phyloP scores from a whole-genome alignment of 1,284 basidiomycete species.

The Pseudozyma pruni region DNA sequence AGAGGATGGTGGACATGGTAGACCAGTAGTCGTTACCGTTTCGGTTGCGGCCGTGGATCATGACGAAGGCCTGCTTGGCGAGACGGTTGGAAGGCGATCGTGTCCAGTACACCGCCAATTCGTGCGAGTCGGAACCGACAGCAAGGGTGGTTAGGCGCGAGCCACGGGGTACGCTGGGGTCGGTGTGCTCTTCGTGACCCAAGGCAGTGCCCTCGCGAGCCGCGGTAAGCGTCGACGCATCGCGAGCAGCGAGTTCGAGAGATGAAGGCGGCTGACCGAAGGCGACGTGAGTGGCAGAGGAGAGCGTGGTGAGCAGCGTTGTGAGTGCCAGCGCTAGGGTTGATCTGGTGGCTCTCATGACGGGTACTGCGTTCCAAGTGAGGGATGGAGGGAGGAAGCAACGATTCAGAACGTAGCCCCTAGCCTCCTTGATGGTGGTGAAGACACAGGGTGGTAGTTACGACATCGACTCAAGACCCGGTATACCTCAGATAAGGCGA shows the following conservation, averaged over 20 bases:
- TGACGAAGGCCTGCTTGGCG: constrained; percentile 60
- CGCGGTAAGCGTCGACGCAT: constrained; percentile 45
- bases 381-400: neutral
- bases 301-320: constrained; percentile 6
- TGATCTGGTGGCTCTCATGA: neutral
- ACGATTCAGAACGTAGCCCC: no score
- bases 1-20: constrained; percentile 54
- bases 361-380: neutral
- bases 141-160: constrained; percentile 38
- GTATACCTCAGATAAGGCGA: no score
- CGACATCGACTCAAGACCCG: no score
- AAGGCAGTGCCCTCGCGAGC: constrained; percentile 16
- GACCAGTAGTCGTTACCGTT: constrained; percentile 59
- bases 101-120: constrained; percentile 56
- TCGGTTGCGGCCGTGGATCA: constrained; percentile 63
- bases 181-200: constrained; percentile 44
- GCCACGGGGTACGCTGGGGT: constrained; percentile 44
- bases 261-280: constrained; percentile 9
- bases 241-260: constrained; percentile 14
- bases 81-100: constrained; percentile 19
- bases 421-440: no score
- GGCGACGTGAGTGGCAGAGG: constrained; percentile 10
- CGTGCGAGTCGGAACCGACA: constrained; percentile 33
- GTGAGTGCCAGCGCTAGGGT: constrained; percentile 4
- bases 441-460: no score